Evolutionary conservation across 495 filamentous ascomycete genomes (phyloP), one percentile per base, ranked within the genome.

Genomic region (Rostrohypoxylon terebratum): DNA sequence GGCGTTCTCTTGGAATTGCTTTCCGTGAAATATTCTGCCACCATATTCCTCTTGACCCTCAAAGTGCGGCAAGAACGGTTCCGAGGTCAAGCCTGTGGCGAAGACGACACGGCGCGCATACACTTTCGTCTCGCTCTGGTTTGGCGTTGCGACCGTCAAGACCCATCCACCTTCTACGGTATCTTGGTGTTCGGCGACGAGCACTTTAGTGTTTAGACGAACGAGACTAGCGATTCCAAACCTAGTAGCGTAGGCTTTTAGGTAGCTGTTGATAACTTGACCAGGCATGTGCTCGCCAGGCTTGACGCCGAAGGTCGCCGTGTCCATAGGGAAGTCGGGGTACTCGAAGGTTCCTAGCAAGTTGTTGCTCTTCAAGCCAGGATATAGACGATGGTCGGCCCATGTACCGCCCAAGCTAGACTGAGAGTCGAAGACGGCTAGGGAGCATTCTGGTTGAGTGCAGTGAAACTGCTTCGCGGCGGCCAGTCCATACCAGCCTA

Each of bases 321-420:
- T 71, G 60, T 89, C 86, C 90, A 94, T 91, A 31, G 91, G 90
- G 68, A 90, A 92, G 72, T 93, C 91, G 47, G 87, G 88, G 77
- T 86, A 92, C 77, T 92, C 91, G 74, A 90, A 89, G 3, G 85
- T 90, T 10, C 90, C 90, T 18, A 88, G 71, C 10, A 84, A 64
- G 44, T 85, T 86, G 73, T 86, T 86, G 50, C 90, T 87, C 59
- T 87, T 89, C 21, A 94, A 85, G 9, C 89, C 89, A 8, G 87
- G 86, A 75, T 92, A 93, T 20, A 91, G 81, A 0, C 88, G 83
- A 28, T 89, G 81, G 53, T 84, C 80, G 4, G 88, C 85, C 92
- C 92, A 94, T 34, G 89, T 87, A 38, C 92, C 92, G 10, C 92
- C 92, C 44, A 94, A 75, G 18, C 63, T 75, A 44, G 79, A 75